phyloP scores from a whole-genome alignment of 208 protist species.

The Acanthamoeba culbertsoni region DNA sequence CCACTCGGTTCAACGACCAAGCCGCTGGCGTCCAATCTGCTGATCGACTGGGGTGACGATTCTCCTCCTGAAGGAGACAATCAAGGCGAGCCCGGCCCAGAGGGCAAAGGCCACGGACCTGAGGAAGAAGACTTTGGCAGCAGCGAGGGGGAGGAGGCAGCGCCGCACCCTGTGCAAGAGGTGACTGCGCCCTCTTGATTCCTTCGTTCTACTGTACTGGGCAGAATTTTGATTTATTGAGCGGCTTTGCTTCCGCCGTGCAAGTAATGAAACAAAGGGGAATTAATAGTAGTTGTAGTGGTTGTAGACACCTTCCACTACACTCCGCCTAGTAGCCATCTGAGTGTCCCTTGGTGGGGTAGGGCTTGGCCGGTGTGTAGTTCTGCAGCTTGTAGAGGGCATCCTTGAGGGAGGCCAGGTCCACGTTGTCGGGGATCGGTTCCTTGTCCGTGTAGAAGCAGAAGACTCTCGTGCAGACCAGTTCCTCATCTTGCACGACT shows the following conservation, averaged over 20 bases:
- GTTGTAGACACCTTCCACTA: background rate
- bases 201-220: no score
- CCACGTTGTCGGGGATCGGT: conserved; percentile 25
- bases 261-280: no score
- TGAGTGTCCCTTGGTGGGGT: background rate
- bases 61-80: no score
- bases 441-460: conserved; percentile 51
- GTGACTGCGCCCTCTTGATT: no score
- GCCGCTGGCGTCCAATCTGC: background rate
- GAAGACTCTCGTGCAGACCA: conserved; percentile 25
- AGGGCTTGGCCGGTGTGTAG: background rate
- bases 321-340: background rate
- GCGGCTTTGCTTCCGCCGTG: no score
- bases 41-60: background rate
- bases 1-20: background rate
- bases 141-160: no score
- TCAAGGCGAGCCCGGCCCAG: no score
- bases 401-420: background rate
- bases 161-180: no score
- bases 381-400: conserved; percentile 16
- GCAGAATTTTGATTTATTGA: no score
- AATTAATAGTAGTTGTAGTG: no score
- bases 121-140: no score
- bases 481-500: conserved; percentile 37
- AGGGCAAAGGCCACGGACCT: no score